Percentiles rank a stretch among this genome's conserved stretches.
These are phyloP conservation scores for Raddia guianensis DNA, from an alignment of 176 grass and related monocot species.

Conservation along the genomic window DNA sequence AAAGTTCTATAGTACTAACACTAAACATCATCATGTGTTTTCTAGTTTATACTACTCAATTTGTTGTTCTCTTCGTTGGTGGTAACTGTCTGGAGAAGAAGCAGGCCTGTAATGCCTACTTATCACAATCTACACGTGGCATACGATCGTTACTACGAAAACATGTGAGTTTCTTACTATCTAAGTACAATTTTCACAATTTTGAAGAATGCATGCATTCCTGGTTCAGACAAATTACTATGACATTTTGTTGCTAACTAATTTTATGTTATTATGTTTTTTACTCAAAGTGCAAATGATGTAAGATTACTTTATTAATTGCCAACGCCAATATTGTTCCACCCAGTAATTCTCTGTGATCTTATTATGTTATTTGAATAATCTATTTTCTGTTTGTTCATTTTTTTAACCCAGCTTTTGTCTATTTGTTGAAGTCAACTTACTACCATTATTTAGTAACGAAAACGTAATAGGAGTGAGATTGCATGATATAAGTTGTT, in stretches of 20 bases:
- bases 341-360: not conserved
- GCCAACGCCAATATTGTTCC: not conserved
- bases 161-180: constrained; percentile 60
- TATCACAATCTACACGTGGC: constrained; percentile 85
- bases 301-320: not conserved
- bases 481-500: not conserved
- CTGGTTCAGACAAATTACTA: not conserved
- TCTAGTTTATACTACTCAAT: constrained; percentile 83
- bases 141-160: constrained; percentile 79
- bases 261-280: constrained; percentile 11
- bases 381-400: not conserved
- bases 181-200: not conserved
- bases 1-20: constrained; percentile 4
- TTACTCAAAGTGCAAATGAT: constrained; percentile 16
- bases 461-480: not conserved
- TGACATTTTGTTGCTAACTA: not conserved
- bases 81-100: constrained; percentile 57
- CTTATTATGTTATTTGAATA: not conserved
- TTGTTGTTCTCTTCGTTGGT: constrained; percentile 82
- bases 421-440: constrained; percentile 28
- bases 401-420: not conserved
- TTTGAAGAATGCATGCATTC: not conserved
- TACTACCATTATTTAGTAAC: not conserved
- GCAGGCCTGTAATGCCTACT: constrained; percentile 71
- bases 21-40: constrained; percentile 21